These are phyloP conservation scores for Lignosus rhinocerotis DNA, from an alignment of 1,284 basidiomycete genomes.

Conservation along the genomic window DNA sequence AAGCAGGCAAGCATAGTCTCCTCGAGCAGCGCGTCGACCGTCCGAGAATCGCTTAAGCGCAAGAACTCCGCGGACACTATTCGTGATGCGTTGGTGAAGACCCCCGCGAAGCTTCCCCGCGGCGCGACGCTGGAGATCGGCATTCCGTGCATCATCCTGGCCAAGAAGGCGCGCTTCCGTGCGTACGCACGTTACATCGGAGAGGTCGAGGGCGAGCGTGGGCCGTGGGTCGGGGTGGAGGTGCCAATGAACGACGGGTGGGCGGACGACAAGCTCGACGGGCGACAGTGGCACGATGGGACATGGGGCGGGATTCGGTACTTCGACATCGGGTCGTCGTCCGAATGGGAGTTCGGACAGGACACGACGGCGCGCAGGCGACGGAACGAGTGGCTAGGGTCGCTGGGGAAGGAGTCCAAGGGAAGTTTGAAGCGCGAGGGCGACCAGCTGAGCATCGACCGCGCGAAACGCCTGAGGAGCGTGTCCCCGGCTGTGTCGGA, in stretches of 20 bases:
- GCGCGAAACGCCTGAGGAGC: slow-evolving; percentile 69
- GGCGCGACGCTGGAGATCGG: slow-evolving; percentile 84
- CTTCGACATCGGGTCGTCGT: slow-evolving; percentile 66
- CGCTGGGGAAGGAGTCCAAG: slow-evolving; percentile 30
- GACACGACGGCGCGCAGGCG: slow-evolving; percentile 45
- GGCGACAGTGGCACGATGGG: slow-evolving; percentile 82
- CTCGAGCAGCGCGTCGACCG: slow-evolving; percentile 29
- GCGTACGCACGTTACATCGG: slow-evolving; percentile 90
- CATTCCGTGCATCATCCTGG: slow-evolving; percentile 89
- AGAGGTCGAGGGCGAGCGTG: slow-evolving; percentile 73
- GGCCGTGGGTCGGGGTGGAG: slow-evolving; percentile 92
- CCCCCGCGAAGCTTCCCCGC: slow-evolving; percentile 33
- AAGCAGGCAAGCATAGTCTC: slow-evolving; percentile 34
- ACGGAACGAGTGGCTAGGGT: slow-evolving; percentile 41
- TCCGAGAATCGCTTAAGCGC: slow-evolving; percentile 33
- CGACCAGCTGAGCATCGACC: slow-evolving; percentile 59
- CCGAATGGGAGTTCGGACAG: slow-evolving; percentile 59
- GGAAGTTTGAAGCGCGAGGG: slow-evolving; percentile 62
- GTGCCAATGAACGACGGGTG: slow-evolving; percentile 68
- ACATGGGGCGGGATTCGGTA: slow-evolving; percentile 77
- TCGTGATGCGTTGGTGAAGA: slow-evolving; percentile 27
- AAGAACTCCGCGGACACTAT: slow-evolving; percentile 42
- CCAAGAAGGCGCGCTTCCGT: slow-evolving; percentile 80
- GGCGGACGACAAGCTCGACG: slow-evolving; percentile 51
- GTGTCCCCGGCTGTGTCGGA: slow-evolving; percentile 70